Percentiles rank a stretch among this genome's conserved stretches.
Conservation (phyloP, 2,329 filamentous ascomycete genomes). For the Talaromyces sp. region DNA sequence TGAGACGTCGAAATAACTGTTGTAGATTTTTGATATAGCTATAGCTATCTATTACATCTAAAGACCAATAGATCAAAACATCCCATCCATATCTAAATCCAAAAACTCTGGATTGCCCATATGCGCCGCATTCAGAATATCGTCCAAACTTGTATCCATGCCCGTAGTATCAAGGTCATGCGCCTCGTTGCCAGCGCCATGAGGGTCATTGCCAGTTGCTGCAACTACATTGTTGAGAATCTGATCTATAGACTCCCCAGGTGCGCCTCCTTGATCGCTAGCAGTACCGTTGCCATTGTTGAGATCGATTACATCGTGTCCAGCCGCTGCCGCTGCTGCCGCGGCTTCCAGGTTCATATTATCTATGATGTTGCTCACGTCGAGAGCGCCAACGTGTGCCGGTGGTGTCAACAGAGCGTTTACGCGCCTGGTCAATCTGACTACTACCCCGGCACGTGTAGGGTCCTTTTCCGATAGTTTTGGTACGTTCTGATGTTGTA, state of each 20-base stretch:
- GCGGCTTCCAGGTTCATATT: conserved; percentile 39
- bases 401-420: conserved; percentile 39
- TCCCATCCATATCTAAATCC: conserved; percentile 45
- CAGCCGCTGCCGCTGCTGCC: conserved; percentile 8
- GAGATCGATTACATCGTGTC: conserved; percentile 33
- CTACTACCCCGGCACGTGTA: conserved; percentile 42
- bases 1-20: neutral
- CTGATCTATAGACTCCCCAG: conserved; percentile 37
- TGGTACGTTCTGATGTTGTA: conserved; percentile 39
- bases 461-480: conserved; percentile 44
- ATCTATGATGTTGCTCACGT: conserved; percentile 43
- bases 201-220: conserved; percentile 30
- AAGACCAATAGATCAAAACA: conserved; percentile 30
- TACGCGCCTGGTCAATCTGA: conserved; percentile 46
- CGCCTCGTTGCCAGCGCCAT: conserved; percentile 28
- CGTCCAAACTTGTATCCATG: conserved; percentile 41
- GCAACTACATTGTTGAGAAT: conserved; percentile 40
- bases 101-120: conserved; percentile 45
- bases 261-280: conserved; percentile 18
- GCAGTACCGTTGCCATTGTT: conserved; percentile 19
- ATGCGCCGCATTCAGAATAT: conserved; percentile 43
- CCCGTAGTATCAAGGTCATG: conserved; percentile 27
- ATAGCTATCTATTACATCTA: neutral
- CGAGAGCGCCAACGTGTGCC: conserved; percentile 40
- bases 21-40: neutral